phyloP scores from a whole-genome alignment of 139 green algal species.

The Mesotaenium endlicherianum region DNA sequence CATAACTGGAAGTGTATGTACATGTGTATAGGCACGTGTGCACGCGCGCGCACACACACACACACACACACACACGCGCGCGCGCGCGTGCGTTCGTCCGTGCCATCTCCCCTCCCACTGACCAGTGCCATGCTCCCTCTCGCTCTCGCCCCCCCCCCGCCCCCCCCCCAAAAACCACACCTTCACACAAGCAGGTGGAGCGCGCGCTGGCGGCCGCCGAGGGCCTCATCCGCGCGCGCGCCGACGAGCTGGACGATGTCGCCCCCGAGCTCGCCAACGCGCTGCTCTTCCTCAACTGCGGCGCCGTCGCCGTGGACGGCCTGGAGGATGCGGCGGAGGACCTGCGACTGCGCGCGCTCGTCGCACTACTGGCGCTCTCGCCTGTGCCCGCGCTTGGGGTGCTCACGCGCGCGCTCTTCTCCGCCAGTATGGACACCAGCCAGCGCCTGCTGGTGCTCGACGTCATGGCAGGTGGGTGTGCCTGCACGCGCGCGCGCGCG shows the following conservation, averaged over 20 bases:
- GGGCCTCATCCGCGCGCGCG: conserved; percentile 64
- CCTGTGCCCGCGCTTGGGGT: conserved; percentile 57
- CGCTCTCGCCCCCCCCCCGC: too few relatives aligned
- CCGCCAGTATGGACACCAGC: conserved; percentile 67
- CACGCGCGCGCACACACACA: background rate
- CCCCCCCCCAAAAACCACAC: too few relatives aligned
- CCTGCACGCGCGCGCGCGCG: too few relatives aligned
- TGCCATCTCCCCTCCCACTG: background rate
- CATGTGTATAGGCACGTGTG: background rate
- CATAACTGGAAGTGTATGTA: background rate
- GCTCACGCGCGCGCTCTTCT: conserved; percentile 68
- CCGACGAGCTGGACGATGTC: conserved; percentile 69
- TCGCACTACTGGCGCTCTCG: conserved; percentile 56
- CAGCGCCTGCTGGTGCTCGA: conserved; percentile 72
- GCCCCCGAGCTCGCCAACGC: conserved; percentile 64
- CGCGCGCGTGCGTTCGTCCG: background rate
- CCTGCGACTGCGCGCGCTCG: conserved; percentile 52
- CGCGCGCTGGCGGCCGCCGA: conserved; percentile 15
- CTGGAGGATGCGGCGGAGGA: conserved; percentile 55
- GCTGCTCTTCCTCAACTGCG: conserved; percentile 70
- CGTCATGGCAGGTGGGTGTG: conserved; percentile 42
- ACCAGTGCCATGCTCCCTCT: background rate
- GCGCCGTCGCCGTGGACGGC: conserved; percentile 36
- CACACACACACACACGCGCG: background rate
- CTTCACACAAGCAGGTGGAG: conserved; percentile 30